Evolutionary conservation across 345 rosid species (phyloP), one percentile per base, ranked within the genome.

Genomic region (Moricandia arvensis): DNA sequence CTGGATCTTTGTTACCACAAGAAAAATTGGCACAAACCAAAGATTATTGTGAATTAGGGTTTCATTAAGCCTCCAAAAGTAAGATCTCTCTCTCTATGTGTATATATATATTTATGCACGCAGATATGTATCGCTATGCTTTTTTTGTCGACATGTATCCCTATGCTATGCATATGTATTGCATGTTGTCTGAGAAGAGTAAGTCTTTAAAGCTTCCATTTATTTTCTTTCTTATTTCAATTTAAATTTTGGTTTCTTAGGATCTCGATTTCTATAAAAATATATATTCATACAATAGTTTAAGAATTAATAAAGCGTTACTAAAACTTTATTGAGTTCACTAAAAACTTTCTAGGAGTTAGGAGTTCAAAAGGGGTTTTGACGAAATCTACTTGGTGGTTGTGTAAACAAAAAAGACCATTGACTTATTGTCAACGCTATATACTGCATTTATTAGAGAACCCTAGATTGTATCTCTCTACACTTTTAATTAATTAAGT

Each of bases 351-450:
- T 78, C 64, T 79, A 37, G 78, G 66, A 74, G 59, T 79, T 73
- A 47, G 8, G 30, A 73, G 63, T 33, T 78, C 31, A 30, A 78
- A 53, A 78, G 65, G 66, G 66, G 62, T 79, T 79, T 73, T 79
- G 82, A 79, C 82, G 71, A 79, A 79, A 79, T 79, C 75, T 73
- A 54, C 78, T 73, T 45, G 74, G 78, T 55, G 66, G 75, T 73
- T 55, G 73, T 61, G 78, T 68, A 74, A 61, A 71, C 66, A 54
- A 73, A 73, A 72, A 62, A 27, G 61, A 16, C 43, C 62, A 68
- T 79, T 79, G 78, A 79, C 78, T 73, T 79, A 79, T 68, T 73
- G 78, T 79, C 82, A 79, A 79, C 78, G 49, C 77, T 77, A 66
- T 21, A 65, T 66, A 47, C 31, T 29, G 5, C 26, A 71, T 27